These are phyloP conservation scores for Nissolia schottii DNA, from an alignment of 306 rosid species.

Conservation along the genomic window DNA sequence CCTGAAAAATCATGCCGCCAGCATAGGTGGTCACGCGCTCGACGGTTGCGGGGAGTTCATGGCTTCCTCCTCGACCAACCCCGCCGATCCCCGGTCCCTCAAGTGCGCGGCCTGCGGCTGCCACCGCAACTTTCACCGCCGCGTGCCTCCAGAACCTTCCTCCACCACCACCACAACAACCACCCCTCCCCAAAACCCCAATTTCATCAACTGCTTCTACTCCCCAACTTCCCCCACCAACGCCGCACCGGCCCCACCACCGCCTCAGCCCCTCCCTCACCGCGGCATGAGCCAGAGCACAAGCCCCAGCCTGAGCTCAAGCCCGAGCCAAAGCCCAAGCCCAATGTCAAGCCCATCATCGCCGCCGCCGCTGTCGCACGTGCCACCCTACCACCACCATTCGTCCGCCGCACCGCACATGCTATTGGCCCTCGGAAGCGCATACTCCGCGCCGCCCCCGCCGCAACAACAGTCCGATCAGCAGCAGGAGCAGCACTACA, in stretches of 20 bases:
- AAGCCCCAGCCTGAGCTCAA: slow-evolving; percentile 39
- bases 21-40: slow-evolving; percentile 75
- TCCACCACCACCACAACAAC: slow-evolving; percentile 3
- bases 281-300: slow-evolving; percentile 53
- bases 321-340: slow-evolving; percentile 40
- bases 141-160: slow-evolving; percentile 37
- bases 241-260: slow-evolving; percentile 23
- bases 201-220: slow-evolving; percentile 26
- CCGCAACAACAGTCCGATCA: slow-evolving; percentile 35
- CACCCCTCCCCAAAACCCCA: background rate
- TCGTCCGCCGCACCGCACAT: slow-evolving; percentile 65
- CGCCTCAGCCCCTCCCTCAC: slow-evolving; percentile 23
- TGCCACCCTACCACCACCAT: slow-evolving; percentile 45
- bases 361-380: slow-evolving; percentile 72
- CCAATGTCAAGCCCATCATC: slow-evolving; percentile 60
- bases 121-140: slow-evolving; percentile 98
- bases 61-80: slow-evolving; percentile 43
- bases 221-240: slow-evolving; percentile 22
- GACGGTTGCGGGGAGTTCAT: slow-evolving; percentile 96
- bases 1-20: slow-evolving; percentile 86
- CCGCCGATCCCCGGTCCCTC: slow-evolving; percentile 61
- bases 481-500: background rate
- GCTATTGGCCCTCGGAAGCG: slow-evolving; percentile 54
- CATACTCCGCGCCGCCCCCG: slow-evolving; percentile 19
- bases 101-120: slow-evolving; percentile 94